phyloP scores from a whole-genome alignment of 805 yeast species.

The Blastobotrys parvus region DNA sequence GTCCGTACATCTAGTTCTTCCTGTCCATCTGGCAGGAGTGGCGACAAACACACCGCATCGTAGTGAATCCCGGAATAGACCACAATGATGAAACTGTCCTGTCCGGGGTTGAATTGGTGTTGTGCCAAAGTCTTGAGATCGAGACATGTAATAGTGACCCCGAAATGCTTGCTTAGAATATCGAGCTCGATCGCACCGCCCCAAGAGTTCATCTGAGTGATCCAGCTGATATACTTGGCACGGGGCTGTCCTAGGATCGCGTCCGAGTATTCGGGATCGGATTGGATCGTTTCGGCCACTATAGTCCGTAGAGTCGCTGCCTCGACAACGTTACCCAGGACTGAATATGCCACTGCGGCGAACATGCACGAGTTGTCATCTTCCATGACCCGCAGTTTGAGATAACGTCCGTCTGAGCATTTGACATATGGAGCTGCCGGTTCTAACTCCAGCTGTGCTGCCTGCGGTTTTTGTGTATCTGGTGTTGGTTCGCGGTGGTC shows the following conservation, averaged over 20 bases:
- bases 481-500: background rate
- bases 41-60: constrained; percentile 47
- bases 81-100: constrained; percentile 40
- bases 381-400: constrained; percentile 51
- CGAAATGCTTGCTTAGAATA: constrained; percentile 46
- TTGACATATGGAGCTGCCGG: constrained; percentile 5
- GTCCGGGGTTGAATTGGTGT: constrained; percentile 46
- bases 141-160: constrained; percentile 46
- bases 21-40: constrained; percentile 16
- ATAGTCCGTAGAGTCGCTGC: constrained; percentile 43
- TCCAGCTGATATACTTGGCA: constrained; percentile 53
- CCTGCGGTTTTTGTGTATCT: constrained; percentile 6
- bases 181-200: constrained; percentile 78
- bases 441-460: background rate
- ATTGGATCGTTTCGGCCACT: constrained; percentile 40
- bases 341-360: constrained; percentile 51
- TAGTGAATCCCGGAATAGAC: constrained; percentile 68
- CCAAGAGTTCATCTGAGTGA: constrained; percentile 53
- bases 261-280: constrained; percentile 42
- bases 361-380: constrained; percentile 77
- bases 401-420: constrained; percentile 25
- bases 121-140: constrained; percentile 56
- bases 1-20: constrained; percentile 32
- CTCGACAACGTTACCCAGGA: constrained; percentile 36
- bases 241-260: constrained; percentile 48